Evolutionary conservation across 768 basidiomycete species (phyloP).

Genomic region (Lactarius tabidus): DNA sequence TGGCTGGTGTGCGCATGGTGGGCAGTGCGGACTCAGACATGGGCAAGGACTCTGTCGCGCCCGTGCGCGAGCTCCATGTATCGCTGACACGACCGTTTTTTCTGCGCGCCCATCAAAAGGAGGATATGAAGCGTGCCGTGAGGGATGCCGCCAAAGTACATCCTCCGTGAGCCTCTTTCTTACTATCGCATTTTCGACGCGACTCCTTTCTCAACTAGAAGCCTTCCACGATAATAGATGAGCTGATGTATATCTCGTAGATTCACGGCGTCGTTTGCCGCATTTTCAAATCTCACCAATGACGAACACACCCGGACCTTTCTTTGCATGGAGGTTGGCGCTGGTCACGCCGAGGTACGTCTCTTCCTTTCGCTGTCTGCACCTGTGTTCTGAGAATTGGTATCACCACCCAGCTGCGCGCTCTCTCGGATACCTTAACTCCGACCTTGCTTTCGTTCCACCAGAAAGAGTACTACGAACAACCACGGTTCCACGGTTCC

Average conservation of each 20-base stretch:
- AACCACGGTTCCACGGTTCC: slow-evolving; percentile 84
- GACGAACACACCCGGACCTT: slow-evolving; percentile 82
- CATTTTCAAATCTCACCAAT: slow-evolving; percentile 66
- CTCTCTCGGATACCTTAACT: slow-evolving; percentile 51
- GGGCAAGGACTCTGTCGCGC: slow-evolving; percentile 23
- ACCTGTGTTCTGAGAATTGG: background rate
- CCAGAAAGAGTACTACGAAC: slow-evolving; percentile 74
- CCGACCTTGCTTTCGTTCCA: slow-evolving; percentile 57
- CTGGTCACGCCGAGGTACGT: slow-evolving; percentile 71
- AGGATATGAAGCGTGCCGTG: slow-evolving; percentile 63
- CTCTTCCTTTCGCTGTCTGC: background rate
- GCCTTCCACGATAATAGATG: background rate
- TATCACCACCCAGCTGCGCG: slow-evolving; percentile 47
- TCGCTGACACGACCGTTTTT: slow-evolving; percentile 82
- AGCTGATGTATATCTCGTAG: slow-evolving; percentile 36
- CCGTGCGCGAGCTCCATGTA: slow-evolving; percentile 60
- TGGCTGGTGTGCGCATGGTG: slow-evolving; percentile 48
- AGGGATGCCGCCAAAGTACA: slow-evolving; percentile 45
- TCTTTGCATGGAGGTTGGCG: slow-evolving; percentile 76
- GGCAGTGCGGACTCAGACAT: slow-evolving; percentile 27
- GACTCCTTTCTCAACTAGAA: background rate
- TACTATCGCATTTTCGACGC: background rate
- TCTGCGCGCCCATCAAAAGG: slow-evolving; percentile 73
- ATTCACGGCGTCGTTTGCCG: slow-evolving; percentile 68
- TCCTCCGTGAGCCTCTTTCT: slow-evolving; percentile 41